Base-by-base conservation (phyloP, 208 protist species). In the Trypanosoma melophagium region DNA sequence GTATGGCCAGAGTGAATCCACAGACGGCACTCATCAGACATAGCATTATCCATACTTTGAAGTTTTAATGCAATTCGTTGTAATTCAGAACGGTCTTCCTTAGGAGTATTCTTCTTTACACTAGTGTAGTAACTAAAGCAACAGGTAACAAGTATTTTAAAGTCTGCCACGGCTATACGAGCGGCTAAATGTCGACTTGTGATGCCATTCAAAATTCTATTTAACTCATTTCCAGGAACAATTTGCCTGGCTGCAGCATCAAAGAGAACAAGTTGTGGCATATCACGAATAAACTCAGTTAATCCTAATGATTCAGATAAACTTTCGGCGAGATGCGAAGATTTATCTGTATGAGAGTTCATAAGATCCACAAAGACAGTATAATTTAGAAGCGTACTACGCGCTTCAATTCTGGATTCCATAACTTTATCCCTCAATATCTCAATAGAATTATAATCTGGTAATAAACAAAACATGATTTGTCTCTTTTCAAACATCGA, bases 221-320 rank as follows among this genome's bases (percentile, higher is more conserved):
- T 64, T 10, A 93, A 45, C 5, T 79, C 42, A 7, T 75, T 59
- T 16, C 66, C 71, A 19, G 79, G 60, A 25, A 73, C 69, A 7
- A 89, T 51, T 41, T 80, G 71, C 53, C 84, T 83, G 41, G 87
- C 77, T 8, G 73, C 61, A 25, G 74, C 86, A 73, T 93, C 84
- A 53, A 93, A 68, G 7, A 89, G 58, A 3, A 86, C 60, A 7
- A 93, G 67, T 40, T 74, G 67, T 2, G 79, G 72, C 19, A 49
- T 82, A 76, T 85, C 84, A 16, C 74, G 50, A 40, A 71, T 61
- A 28, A 66, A 38, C 10, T 76, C 55, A 13, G 51, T 64, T 19
- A 92, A 61, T 2, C 80, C 82, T 13, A 92, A 71, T 28, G 73
- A 73, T 14, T 56, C 22, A 5, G 64, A 72, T 9, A 89, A 69